Base-by-base conservation (phyloP, 2,329 filamentous ascomycete genomes). In the Calonectria pseudoreteaudii region DNA sequence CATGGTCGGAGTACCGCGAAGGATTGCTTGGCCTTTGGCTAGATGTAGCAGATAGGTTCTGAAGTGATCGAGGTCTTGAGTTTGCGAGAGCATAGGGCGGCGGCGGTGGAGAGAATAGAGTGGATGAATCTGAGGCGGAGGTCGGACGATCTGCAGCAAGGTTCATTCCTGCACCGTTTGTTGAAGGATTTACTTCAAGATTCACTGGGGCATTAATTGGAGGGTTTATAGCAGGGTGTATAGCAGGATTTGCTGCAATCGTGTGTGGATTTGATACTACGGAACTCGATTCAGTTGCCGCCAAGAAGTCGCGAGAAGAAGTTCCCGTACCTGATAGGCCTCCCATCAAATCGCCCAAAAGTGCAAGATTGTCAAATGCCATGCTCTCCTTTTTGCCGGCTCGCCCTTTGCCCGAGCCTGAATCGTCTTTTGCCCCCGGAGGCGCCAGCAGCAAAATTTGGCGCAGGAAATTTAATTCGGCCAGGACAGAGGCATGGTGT, bases 391-490 rank as follows among this genome's bases (percentile, higher is more conserved):
- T 60, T 10, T 13, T n/a, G 38, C 34, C 65, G 16, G 13, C 60
- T 6, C n/a, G 23, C 8, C 26, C 47, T 16, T 23, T 53, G 18
- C 23, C n/a, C 13, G 56, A 30, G 6, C 13, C 49, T 5, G 56
- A 62, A 11, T 18, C 49, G 16, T 34, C 36, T 1, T 34, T 41
- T 8, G 34, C 26, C 23, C n/a, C 58, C 9, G 74, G 38, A 7
- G 76, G 74, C 4, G 77, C 71, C 28, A 78, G 38, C 4, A 79
- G 68, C 3, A 71, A 67, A 23, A 79, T 77, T 6, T 78, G 71
- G n/a, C 77, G 72, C 23, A 83, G 44, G 34, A 81, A 83, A 36
- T 75, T 80, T 71, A 83, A 44, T 68, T 83, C 81, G 0, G 81
- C 76, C 26, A 83, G 62, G 0, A 83, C 81, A 6, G 81, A 72